Conservation (phyloP, 768 basidiomycete genomes). For the Collybiopsis luxurians region DNA sequence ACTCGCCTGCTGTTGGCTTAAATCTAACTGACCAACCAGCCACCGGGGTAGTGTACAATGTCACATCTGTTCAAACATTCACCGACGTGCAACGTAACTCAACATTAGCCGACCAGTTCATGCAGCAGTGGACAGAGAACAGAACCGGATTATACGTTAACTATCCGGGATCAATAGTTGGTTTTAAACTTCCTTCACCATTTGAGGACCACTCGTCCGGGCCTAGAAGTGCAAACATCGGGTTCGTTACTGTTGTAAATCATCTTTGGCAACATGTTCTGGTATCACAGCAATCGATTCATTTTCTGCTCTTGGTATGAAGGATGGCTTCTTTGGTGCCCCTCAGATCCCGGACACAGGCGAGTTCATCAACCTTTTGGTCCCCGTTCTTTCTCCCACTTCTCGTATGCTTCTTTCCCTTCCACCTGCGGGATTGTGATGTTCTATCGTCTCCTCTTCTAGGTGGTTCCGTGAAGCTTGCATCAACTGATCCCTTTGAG, state of each 20-base stretch:
- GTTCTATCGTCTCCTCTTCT: neutral
- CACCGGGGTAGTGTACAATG: conserved; percentile 3
- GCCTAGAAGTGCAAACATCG: conserved; percentile 30
- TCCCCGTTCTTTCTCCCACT: conserved; percentile 9
- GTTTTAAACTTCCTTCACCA: conserved; percentile 19
- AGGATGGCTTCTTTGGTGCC: neutral
- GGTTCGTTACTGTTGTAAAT: conserved; percentile 27
- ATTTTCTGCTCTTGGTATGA: neutral
- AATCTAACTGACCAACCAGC: conserved; percentile 24
- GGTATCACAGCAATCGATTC: neutral
- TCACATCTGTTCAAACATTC: conserved; percentile 11
- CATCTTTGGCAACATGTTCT: neutral
- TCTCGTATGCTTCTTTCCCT: conserved; percentile 14
- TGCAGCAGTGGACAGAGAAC: conserved; percentile 25
- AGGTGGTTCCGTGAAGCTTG: conserved; percentile 24
- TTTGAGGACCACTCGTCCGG: conserved; percentile 38
- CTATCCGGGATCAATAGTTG: conserved; percentile 11
- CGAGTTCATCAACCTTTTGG: conserved; percentile 5
- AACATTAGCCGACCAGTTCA: conserved; percentile 13
- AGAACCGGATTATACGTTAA: conserved; percentile 14
- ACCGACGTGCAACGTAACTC: conserved; percentile 19
- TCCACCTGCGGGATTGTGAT: neutral
- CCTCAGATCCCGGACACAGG: conserved; percentile 9
- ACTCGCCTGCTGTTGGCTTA: conserved; percentile 21
- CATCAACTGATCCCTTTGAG: conserved; percentile 35